phyloP scores from a whole-genome alignment of 2,329 filamentous ascomycete species.

The Calonectria multiphialidica region DNA sequence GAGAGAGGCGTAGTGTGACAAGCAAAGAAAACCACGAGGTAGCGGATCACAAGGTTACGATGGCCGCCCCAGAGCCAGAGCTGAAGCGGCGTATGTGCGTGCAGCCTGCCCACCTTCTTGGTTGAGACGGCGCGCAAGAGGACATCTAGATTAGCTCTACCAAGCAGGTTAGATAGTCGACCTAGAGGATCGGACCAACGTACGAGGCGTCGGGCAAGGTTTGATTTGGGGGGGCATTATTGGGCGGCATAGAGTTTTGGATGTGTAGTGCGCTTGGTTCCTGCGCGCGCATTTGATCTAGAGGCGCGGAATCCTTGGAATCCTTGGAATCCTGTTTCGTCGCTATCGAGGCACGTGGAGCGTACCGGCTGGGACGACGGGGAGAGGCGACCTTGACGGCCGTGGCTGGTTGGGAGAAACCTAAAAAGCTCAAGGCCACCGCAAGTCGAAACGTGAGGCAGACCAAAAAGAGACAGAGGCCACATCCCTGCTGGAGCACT shows the following conservation, averaged over 20 bases:
- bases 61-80: not conserved
- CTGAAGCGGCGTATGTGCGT: not conserved
- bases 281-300: not conserved
- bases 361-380: not conserved
- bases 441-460: conserved; percentile 41
- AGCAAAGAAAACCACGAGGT: not conserved
- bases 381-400: not conserved
- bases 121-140: not conserved
- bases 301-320: not conserved
- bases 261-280: not conserved
- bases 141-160: not conserved
- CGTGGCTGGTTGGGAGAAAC: not conserved
- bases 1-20: not conserved
- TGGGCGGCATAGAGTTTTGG: not conserved
- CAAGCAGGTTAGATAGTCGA: not conserved
- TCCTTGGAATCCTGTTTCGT: not conserved
- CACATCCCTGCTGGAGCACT: conserved; percentile 15
- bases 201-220: not conserved
- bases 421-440: conserved; percentile 29
- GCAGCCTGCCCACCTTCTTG: not conserved
- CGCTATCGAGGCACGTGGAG: not conserved
- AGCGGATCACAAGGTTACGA: not conserved
- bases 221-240: not conserved
- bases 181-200: not conserved
- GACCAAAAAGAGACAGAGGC: conserved; percentile 30